A percentile compares a stretch with the other conserved stretches of the same genome.
Evolutionary conservation across 305 asterid species (phyloP).

Genomic region (Andrographis paniculata): DNA sequence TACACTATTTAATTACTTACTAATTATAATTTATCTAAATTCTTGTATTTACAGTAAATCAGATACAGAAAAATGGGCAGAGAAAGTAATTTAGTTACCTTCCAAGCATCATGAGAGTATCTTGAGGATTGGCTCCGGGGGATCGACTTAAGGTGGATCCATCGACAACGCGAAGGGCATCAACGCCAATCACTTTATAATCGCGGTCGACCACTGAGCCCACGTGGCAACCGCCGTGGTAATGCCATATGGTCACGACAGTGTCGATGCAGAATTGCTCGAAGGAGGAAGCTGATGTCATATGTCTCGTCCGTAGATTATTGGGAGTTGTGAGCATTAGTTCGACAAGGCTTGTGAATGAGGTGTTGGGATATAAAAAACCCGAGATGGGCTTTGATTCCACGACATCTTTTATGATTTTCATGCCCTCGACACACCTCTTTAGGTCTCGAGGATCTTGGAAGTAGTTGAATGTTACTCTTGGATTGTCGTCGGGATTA

Average conservation of each 20-base stretch:
- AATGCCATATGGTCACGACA: constrained; percentile 82
- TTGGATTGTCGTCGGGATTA: constrained; percentile 52
- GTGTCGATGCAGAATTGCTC: constrained; percentile 69
- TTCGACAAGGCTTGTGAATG: constrained; percentile 27
- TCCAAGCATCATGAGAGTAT: constrained; percentile 87
- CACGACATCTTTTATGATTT: constrained; percentile 28
- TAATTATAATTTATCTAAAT: too few species aligned
- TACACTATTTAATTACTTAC: too few species aligned
- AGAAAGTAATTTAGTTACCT: constrained; percentile 56
- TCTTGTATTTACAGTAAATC: too few species aligned
- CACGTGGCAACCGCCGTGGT: constrained; percentile 81
- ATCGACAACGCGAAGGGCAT: constrained; percentile 58
- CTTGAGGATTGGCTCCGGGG: constrained; percentile 91
- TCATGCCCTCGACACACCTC: constrained; percentile 55
- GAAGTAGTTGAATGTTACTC: constrained; percentile 68
- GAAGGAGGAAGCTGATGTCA: constrained; percentile 30
- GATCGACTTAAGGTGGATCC: constrained; percentile 56
- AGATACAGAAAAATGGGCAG: too few species aligned
- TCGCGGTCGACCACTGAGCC: constrained; percentile 50
- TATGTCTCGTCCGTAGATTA: constrained; percentile 38
- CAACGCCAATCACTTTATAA: constrained; percentile 48
- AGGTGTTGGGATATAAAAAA: constrained; percentile 32
- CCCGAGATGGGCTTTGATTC: constrained; percentile 34
- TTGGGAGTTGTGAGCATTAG: constrained; percentile 33
- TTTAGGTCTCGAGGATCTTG: constrained; percentile 47